Base-by-base conservation (phyloP, 140 eudicot genomes). In the Cichorium intybus region DNA sequence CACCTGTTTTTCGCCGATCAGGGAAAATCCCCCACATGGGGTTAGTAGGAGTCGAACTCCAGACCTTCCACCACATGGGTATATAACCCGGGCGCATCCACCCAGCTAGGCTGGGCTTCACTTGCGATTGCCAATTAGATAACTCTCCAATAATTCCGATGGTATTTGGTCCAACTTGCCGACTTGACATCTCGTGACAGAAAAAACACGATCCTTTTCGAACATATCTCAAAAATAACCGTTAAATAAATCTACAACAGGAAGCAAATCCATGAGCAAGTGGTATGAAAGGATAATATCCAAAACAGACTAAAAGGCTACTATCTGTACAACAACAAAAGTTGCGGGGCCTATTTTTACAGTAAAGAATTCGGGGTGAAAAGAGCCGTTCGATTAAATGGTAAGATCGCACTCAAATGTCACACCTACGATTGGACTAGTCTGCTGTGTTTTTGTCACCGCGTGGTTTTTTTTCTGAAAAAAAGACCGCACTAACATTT, bases 391-490 rank as follows among this genome's bases (percentile, higher is more conserved):
- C 27, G 75, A 58, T 69, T 12, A 57, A 12, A 45, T 7, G 41
- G 46, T 43, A 69, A 23, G 35, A 70, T 59, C 68, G 60, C 75
- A 59, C 68, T 70, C 35, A 46, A 57, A 56, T 20, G 57, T 43
- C 56, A 56, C 56, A 69, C 56, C 24, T 69, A 43, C 24, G 75
- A 58, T 70, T 58, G 75, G 75, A 70, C 68, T 70, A 47, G 20
- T 70, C 75, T 35, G 33, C 16, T 0, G 34, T 21, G 24, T 69
- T 47, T 27, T 41, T 35, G 75, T 57, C 50, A 69, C 33, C 75
- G 67, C 60, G 34, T 69, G 75, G 39, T 31, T 15, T 48, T 5
- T n/a, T 6, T 10, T 58, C 75, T 58, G 75, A 35, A 23, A n/a
- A n/a, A 57, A 33, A 58, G 56, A 58, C 50, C 50, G 67, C 75